Percentiles rank a stretch among this genome's conserved stretches.
Evolutionary conservation across 2,329 filamentous ascomycete genomes (phyloP).

Genomic region (Hawksworthiomyces lignivorus): DNA sequence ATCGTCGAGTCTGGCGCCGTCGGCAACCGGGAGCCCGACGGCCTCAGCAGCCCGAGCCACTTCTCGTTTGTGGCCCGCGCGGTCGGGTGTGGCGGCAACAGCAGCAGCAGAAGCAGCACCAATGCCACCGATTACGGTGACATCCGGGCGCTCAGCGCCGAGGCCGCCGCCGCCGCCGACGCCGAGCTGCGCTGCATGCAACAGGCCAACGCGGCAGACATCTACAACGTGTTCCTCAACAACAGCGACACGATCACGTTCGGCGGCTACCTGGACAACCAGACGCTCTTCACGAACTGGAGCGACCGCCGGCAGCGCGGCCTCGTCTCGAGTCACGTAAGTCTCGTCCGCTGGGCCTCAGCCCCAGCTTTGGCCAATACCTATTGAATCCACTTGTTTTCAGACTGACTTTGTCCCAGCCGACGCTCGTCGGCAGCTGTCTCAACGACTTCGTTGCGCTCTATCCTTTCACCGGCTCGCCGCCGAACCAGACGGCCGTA

Average conservation of each 20-base stretch:
- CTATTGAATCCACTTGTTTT: no score
- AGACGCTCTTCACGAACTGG: slow-evolving; percentile 4
- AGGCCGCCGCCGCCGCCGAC: no score
- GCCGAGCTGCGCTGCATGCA: slow-evolving; percentile 2
- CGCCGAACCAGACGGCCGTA: no score
- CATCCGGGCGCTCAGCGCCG: no score
- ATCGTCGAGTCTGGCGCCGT: no score
- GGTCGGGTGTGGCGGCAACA: background rate
- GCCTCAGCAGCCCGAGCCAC: background rate
- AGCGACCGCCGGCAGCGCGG: slow-evolving; percentile 1
- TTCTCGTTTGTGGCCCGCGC: background rate
- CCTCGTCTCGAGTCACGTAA: background rate
- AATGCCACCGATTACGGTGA: no score
- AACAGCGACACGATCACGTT: background rate
- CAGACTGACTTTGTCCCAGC: no score
- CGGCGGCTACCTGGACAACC: background rate
- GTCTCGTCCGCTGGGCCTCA: no score
- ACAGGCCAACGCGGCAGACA: background rate
- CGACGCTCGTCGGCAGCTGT: background rate
- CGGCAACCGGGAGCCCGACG: no score
- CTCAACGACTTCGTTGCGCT: slow-evolving; percentile 1
- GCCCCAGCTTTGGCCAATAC: no score
- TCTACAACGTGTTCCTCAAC: slow-evolving; percentile 1
- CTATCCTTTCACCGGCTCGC: no score
- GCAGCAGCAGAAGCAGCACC: no score